These are phyloP conservation scores for Globisporangium camurandrum DNA, from an alignment of 352 stramenopile genomes.

Conservation along the genomic window DNA sequence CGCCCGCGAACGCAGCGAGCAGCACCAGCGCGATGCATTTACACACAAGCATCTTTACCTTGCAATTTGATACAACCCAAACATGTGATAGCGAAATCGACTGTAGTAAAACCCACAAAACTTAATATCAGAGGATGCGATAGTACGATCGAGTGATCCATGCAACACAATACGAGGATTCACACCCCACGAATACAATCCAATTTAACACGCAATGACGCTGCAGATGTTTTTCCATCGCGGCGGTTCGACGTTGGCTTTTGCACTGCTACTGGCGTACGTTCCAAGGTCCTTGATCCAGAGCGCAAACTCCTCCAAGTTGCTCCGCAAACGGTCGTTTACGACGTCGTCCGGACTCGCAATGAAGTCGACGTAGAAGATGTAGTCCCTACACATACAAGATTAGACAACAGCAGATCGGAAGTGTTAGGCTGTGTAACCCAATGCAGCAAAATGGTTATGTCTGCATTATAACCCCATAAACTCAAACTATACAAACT, in stretches of 20 bases:
- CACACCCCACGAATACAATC: background rate
- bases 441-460: too few species aligned
- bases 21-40: conserved; percentile 20
- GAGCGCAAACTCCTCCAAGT: conserved; percentile 68
- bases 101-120: too few species aligned
- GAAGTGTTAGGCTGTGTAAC: too few species aligned
- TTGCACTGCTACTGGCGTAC: conserved; percentile 52
- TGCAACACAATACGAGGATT: background rate
- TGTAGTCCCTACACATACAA: conserved; percentile 62
- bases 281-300: conserved; percentile 73
- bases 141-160: too few species aligned
- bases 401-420: too few species aligned
- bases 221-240: conserved; percentile 62
- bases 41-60: conserved; percentile 12
- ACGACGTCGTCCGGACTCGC: conserved; percentile 28
- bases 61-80: too few species aligned
- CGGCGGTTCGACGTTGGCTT: conserved; percentile 56
- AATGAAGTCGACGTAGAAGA: conserved; percentile 77
- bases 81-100: too few species aligned
- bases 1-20: background rate
- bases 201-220: conserved; percentile 49
- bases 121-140: too few species aligned
- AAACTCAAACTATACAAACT: too few species aligned
- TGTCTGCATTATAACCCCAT: too few species aligned
- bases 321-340: conserved; percentile 41